Evolutionary conservation across 306 rosid genomes (phyloP).

Genomic region (Medicago truncatula): MtrunA17r5.0-ANR NC_053043.1:1914501-1915000

Average conservation of each 20-base stretch:
- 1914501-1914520: too few relatives aligned
- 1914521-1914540: too few relatives aligned
- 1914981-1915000: not conserved
- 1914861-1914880: too few relatives aligned
- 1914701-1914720: constrained; percentile 50
- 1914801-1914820: too few relatives aligned
- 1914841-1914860: not conserved
- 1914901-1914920: not conserved
- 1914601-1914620: constrained; percentile 17
- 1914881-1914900: not conserved
- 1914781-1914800: too few relatives aligned
- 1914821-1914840: too few relatives aligned
- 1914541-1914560: too few relatives aligned
- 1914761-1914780: not conserved
- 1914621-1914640: constrained; percentile 46
- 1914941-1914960: not conserved
- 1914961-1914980: not conserved
- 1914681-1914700: constrained; percentile 55
- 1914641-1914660: constrained; percentile 51
- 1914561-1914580: not conserved
- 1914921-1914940: not conserved
- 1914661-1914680: constrained; percentile 53
- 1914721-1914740: constrained; percentile 46
- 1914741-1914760: constrained; percentile 47
- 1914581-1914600: not conserved